Conservation (phyloP, 148 eudicot species). For the Cornus controversa region DNA sequence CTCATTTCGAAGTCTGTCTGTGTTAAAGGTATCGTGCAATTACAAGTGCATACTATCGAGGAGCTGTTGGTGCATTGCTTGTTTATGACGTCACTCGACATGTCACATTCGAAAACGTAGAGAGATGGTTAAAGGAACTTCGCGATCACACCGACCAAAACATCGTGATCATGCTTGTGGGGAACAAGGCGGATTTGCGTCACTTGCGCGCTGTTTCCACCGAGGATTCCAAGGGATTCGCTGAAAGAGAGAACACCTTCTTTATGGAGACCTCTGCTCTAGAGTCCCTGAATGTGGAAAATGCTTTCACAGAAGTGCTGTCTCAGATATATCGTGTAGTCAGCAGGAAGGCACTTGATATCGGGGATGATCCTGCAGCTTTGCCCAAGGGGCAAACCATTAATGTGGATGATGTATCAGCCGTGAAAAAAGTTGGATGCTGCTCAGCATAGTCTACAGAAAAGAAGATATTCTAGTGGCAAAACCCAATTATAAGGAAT, state of each 20-base stretch:
- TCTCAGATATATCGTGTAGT: constrained; percentile 35
- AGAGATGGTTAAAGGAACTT: constrained; percentile 45
- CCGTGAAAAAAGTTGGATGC: constrained; percentile 39
- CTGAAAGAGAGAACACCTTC: constrained; percentile 34
- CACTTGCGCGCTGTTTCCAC: constrained; percentile 35
- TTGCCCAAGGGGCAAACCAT: constrained; percentile 41
- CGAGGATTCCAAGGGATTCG: constrained; percentile 38
- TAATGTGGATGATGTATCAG: constrained; percentile 36
- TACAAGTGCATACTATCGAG: constrained; percentile 47
- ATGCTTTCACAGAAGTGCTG: constrained; percentile 39
- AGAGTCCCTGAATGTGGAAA: constrained; percentile 36
- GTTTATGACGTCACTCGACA: constrained; percentile 36
- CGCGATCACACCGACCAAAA: constrained; percentile 38
- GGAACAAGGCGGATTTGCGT: constrained; percentile 42
- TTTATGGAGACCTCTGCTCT: constrained; percentile 41
- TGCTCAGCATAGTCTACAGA: constrained; percentile 27
- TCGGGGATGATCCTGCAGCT: constrained; percentile 33
- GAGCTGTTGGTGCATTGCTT: constrained; percentile 39
- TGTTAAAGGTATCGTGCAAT: constrained; percentile 38
- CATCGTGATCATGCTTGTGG: constrained; percentile 42
- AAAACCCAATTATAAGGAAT: not conserved
- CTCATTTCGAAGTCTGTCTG: not conserved
- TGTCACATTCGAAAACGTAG: constrained; percentile 40
- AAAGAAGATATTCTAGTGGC: not conserved
- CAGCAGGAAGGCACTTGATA: constrained; percentile 38